These are phyloP conservation scores for Leishmania arabica DNA, from an alignment of 208 protist species.

Conservation along the genomic window DNA sequence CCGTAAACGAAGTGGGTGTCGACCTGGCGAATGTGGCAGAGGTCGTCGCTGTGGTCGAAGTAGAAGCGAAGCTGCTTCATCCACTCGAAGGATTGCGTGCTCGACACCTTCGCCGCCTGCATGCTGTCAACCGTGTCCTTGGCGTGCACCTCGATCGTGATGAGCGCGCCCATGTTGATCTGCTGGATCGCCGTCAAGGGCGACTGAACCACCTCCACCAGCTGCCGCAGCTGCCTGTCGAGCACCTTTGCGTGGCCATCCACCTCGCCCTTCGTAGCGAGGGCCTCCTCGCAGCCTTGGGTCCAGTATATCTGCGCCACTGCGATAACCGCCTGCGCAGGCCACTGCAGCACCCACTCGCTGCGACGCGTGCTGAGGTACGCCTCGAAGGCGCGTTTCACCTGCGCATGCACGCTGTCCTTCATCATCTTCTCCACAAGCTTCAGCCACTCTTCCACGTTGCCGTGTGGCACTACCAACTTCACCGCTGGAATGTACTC, in stretches of 20 bases:
- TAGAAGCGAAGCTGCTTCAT: conserved; percentile 97
- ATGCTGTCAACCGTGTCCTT: conserved; percentile 95
- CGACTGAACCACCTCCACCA: conserved; percentile 93
- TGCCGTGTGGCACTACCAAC: conserved; percentile 89
- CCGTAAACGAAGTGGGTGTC: conserved; percentile 95
- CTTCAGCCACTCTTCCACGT: conserved; percentile 97
- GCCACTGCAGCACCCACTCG: conserved; percentile 92
- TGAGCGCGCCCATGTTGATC: conserved; percentile 96
- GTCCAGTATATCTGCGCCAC: conserved; percentile 96
- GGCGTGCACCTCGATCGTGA: conserved; percentile 98
- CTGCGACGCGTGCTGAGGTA: conserved; percentile 72
- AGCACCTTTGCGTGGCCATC: conserved; percentile 61
- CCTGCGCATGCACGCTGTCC: conserved; percentile 79
- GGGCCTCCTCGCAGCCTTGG: conserved; percentile 91
- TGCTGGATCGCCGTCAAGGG: conserved; percentile 80
- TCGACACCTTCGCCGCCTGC: conserved; percentile 54
- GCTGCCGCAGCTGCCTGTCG: conserved; percentile 84
- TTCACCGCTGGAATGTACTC: conserved; percentile 91
- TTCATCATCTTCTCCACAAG: conserved; percentile 96
- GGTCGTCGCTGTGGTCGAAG: conserved; percentile 86
- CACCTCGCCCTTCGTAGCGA: conserved; percentile 69
- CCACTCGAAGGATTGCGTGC: conserved; percentile 95
- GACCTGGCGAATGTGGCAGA: conserved; percentile 94
- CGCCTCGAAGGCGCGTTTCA: conserved; percentile 57
- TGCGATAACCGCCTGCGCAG: conserved; percentile 93